Base-by-base conservation (phyloP, 148 eudicot species). In the Vaccinium myrtillus region DNA sequence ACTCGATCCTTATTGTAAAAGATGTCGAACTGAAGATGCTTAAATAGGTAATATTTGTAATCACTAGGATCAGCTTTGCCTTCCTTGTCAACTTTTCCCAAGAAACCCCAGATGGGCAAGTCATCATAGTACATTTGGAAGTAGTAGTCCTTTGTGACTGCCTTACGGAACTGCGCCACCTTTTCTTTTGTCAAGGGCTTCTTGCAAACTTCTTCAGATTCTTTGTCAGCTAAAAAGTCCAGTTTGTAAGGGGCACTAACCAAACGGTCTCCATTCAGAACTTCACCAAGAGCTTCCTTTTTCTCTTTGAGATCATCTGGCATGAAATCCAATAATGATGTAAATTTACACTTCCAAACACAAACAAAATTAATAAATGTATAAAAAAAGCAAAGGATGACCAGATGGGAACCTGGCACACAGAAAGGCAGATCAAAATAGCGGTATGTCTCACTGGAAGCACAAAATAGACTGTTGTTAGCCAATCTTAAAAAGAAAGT, bases 121-220 rank as follows among this genome's bases (percentile, higher is more conserved):
- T 93, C 95, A 88, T 93, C 94, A 80, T 90, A 93, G 86, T 93
- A 93, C 95, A 93, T 93, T 78, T 93, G 94, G 77, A 93, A 93
- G 84, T 88, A 93, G 87, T 93, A 93, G 87, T 93, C 95, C 80
- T 93, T 93, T 23, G 86, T 85, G 4, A 93, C 95, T 27, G 95
- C 95, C 80, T 89, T 90, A 77, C 95, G 90, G 84, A 93, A 93
- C 80, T 85, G 83, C 80, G 84, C 67, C 36, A 91, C 93, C 53
- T 93, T 93, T 81, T 91, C 90, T 87, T 85, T 93, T 55, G 92
- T 83, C 81, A 93, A 75, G 79, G 27, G 88, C 59, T 88, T 90
- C 81, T 83, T 93, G 89, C 95, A 93, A 82, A 89, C 86, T 78
- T 83, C 76, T 85, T 91, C 95, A 15, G 93, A 88, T 53, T 93